Base-by-base conservation (phyloP, 2,329 filamentous ascomycete species). In the Trichoderma sp. region DNA sequence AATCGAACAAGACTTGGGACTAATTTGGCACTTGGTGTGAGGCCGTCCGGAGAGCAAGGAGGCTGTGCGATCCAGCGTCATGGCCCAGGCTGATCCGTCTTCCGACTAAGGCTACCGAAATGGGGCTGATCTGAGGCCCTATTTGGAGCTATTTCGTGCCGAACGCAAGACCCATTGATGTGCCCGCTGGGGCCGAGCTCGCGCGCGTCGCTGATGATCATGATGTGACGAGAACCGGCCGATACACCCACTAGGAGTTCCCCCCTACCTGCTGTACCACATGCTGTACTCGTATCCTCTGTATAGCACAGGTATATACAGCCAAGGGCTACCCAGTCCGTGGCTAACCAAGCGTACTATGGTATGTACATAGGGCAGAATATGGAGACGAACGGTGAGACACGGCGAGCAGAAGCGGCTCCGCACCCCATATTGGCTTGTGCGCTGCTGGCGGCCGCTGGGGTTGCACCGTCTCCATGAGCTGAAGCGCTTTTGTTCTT, bases 361-460 rank as follows among this genome's bases (percentile, higher is more conserved):
- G n/a, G 27, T 34, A 42, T 39, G 15, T 54, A 39, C 39, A 34
- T 58, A 66, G 52, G 63, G 63, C 63, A 58, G 53, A 66, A 19
- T 13, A 66, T 58, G 63, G 63, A 66, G 63, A 61, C 56, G 66
- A 48, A 67, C 58, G 66, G 58, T 60, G 63, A 68, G 35, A 67
- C 53, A 66, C 63, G 67, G 63, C 67, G 67, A 58, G 67, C 52
- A 66, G 25, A 45, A 57, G 63, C 67, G 67, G 67, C 53, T 68
- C 67, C 66, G 66, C 66, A 67, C 66, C 53, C 65, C 57, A 61
- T 67, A 54, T 29, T 67, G 54, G 54, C 66, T 63, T 52, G 57
- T 67, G 66, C 39, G 29, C 35, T 61, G 45, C 42, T 53, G 64
- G 64, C 65, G 65, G 65, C 65, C 65, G 57, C 50, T 67, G 57